Conservation (phyloP, 1,284 basidiomycete genomes). For the Trametes sp. region DNA sequence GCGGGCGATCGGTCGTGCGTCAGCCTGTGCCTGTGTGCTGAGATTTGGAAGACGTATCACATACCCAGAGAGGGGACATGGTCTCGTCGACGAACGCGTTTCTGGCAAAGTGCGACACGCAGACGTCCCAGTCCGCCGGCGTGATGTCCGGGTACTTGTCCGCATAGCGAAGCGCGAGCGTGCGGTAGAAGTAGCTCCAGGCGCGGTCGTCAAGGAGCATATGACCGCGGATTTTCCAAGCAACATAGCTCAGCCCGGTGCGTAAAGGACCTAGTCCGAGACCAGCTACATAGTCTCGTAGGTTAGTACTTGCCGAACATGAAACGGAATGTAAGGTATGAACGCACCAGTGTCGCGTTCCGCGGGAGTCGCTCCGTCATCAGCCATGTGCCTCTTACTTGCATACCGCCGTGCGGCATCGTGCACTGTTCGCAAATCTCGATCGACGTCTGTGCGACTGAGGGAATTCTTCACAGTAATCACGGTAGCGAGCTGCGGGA, state of each 20-base stretch:
- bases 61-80: not conserved
- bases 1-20: too few relatives aligned
- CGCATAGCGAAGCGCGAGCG: not conserved
- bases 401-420: not conserved
- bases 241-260: not conserved
- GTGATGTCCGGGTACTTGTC: constrained; percentile 2
- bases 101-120: not conserved
- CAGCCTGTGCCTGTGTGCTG: too few relatives aligned
- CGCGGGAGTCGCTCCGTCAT: not conserved
- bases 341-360: not conserved
- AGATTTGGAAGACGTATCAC: not conserved
- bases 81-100: not conserved
- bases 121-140: not conserved
- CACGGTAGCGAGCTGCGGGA: not conserved
- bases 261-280: not conserved
- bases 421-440: not conserved
- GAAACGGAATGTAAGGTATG: not conserved
- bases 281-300: not conserved
- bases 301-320: not conserved
- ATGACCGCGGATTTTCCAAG: not conserved
- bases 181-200: not conserved
- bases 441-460: not conserved
- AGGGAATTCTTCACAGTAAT: not conserved
- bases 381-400: not conserved
- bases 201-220: not conserved